Base-by-base conservation (phyloP, 139 green algal species). In the Pleodorina starrii region DNA sequence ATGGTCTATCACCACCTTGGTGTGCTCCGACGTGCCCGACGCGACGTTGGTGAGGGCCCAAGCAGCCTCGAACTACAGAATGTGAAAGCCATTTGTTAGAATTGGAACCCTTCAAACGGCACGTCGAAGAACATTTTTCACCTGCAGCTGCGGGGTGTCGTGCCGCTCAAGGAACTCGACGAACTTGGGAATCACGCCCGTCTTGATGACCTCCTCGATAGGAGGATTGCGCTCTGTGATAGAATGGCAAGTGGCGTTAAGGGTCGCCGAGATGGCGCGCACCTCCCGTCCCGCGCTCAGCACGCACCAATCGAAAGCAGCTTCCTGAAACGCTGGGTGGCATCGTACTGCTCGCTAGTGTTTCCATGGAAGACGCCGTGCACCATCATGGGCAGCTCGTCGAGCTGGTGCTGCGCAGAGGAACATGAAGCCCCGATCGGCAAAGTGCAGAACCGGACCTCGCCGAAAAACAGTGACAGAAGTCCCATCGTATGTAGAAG, bases 21-120 rank as follows among this genome's bases (percentile, higher is more conserved):
- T 99, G 92, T 99, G 97, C 19, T 99, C 98, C 27, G 94, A 97
- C 11, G 98, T 99, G 59, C 98, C 98, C 0, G 96, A 99, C 5
- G 98, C 98, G 35, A 99, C 98, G 91, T 99, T 99, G 43, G 98
- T 99, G 3, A 99, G 93, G 7, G 98, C 98, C 98, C 98, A 99
- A 2, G 97, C 98, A n/a, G 98, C 98, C 90, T 99, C 97, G 78
- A 99, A 99, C 97, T 98, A 94, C 35, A 92, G 0, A 50, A 60
- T 44, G 44, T 6, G 43, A 32, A n/a, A 44, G 17, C 40, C 25
- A 32, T 68, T 32, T 17, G 23, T 68, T 32, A 68, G 57, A n/a
- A n/a, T n/a, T n/a, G n/a, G n/a, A n/a, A n/a, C n/a, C n/a, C n/a
- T n/a, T n/a, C 57, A 5, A 10, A 57, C 57, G 57, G 57, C 9